Evolutionary conservation across 2,329 filamentous ascomycete species (phyloP).

Genomic region (Amylocarpus encephaloides): DNA sequence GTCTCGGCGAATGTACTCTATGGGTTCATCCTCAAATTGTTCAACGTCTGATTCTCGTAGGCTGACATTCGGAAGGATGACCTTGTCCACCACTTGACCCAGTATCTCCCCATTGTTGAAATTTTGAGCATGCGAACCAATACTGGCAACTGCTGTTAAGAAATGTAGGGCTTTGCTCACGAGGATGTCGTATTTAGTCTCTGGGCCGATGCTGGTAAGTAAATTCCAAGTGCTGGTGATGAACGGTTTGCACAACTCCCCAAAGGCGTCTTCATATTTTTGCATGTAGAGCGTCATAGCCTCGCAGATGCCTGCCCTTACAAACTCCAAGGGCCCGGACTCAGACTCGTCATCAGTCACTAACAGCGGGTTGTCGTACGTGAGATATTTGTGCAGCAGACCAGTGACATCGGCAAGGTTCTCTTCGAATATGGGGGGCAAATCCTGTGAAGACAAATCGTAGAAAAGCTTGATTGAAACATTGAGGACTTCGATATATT

Average conservation of each 20-base stretch:
- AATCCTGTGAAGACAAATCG: constrained; percentile 94
- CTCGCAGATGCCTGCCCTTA: constrained; percentile 92
- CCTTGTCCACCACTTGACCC: constrained; percentile 87
- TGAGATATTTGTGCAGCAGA: constrained; percentile 86
- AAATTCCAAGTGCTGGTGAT: constrained; percentile 88
- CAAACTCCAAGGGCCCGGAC: constrained; percentile 73
- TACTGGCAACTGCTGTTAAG: constrained; percentile 79
- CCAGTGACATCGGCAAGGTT: constrained; percentile 70
- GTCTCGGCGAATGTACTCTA: constrained; percentile 94
- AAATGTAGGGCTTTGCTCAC: constrained; percentile 95
- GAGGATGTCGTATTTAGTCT: constrained; percentile 89
- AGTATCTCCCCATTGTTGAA: constrained; percentile 81
- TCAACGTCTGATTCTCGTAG: constrained; percentile 91
- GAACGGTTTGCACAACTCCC: constrained; percentile 71
- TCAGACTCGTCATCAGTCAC: constrained; percentile 86
- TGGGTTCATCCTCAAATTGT: constrained; percentile 96
- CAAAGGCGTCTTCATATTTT: constrained; percentile 95
- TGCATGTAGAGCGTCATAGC: constrained; percentile 82
- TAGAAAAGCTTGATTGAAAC: constrained; percentile 88
- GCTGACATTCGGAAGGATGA: constrained; percentile 87
- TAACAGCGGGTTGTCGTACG: constrained; percentile 77
- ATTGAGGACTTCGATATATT: constrained; percentile 79
- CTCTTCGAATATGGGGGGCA: constrained; percentile 91
- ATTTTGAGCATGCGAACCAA: constrained; percentile 67
- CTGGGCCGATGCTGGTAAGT: constrained; percentile 75